Percentiles rank a stretch among this genome's conserved stretches.
Conservation (phyloP, 768 basidiomycete genomes). For the Tylopilus sp. region DNA sequence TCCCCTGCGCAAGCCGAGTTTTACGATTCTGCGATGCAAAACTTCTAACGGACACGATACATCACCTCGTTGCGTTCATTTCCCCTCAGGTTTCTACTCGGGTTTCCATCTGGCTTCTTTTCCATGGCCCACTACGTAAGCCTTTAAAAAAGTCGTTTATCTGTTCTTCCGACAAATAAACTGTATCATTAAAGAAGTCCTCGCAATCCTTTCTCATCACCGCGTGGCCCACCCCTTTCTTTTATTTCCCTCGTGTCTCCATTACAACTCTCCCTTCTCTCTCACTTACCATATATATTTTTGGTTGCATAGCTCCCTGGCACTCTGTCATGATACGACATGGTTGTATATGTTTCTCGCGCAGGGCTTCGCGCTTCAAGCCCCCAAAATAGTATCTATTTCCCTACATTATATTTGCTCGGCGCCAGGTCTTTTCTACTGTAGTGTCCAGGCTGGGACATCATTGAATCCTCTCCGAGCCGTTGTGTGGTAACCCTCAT, state of each 20-base stretch:
- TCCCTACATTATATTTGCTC: no score
- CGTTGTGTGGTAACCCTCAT: no score
- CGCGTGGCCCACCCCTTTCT: not conserved
- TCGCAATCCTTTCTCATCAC: constrained; percentile 5
- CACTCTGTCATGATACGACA: constrained; percentile 17
- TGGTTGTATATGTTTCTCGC: constrained; percentile 32
- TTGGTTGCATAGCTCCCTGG: constrained; percentile 22
- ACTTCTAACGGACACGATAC: constrained; percentile 21
- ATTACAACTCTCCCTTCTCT: constrained; percentile 4
- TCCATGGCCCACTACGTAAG: constrained; percentile 12
- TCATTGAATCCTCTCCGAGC: no score
- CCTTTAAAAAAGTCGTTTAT: constrained; percentile 10
- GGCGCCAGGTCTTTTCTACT: no score
- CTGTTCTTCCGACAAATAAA: not conserved
- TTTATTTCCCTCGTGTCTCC: not conserved
- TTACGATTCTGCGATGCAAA: constrained; percentile 37
- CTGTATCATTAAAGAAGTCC: constrained; percentile 20
- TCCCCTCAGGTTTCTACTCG: constrained; percentile 6
- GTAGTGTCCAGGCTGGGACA: no score
- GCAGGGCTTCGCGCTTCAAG: constrained; percentile 52
- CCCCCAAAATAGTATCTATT: constrained; percentile 37
- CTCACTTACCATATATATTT: constrained; percentile 31
- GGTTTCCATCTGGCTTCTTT: not conserved
- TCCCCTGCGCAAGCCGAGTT: constrained; percentile 26
- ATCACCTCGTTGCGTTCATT: not conserved